phyloP scores from a whole-genome alignment of 2,329 filamentous ascomycete species.

The Penicillium paneum region DNA sequence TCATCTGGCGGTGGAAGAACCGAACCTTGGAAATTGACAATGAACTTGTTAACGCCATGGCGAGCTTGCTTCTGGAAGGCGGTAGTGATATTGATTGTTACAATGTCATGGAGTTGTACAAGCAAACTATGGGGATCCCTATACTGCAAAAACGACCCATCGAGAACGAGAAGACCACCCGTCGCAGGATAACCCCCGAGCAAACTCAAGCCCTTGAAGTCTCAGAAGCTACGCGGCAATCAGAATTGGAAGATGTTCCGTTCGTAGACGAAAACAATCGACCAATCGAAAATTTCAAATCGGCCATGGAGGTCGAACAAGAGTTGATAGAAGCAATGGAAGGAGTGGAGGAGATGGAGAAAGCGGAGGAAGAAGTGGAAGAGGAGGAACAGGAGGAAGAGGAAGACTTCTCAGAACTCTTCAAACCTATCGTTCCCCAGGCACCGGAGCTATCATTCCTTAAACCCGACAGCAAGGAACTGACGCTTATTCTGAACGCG shows the following conservation, averaged over 20 bases:
- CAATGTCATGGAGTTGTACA: constrained; percentile 70
- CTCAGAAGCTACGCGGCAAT: background rate
- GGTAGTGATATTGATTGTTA: constrained; percentile 60
- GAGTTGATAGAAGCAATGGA: background rate
- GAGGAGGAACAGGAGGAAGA: constrained; percentile 16
- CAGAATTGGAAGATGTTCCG: constrained; percentile 26
- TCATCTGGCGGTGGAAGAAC: constrained; percentile 70
- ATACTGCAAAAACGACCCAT: constrained; percentile 30
- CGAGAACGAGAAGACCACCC: constrained; percentile 8
- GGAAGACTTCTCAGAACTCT: constrained; percentile 35
- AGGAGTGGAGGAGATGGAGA: constrained; percentile 19
- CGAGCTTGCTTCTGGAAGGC: constrained; percentile 67
- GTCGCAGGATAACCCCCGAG: constrained; percentile 3
- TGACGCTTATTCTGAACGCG: constrained; percentile 67
- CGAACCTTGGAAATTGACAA: constrained; percentile 73
- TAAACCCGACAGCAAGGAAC: constrained; percentile 51
- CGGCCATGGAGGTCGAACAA: constrained; percentile 10
- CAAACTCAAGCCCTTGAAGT: constrained; percentile 4
- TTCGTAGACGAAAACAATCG: constrained; percentile 30
- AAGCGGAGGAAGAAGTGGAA: constrained; percentile 11
- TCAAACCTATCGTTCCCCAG: constrained; percentile 31
- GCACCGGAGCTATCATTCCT: constrained; percentile 36
- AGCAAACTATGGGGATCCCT: constrained; percentile 76
- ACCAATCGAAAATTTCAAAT: constrained; percentile 18
- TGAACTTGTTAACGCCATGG: constrained; percentile 76